Percentiles rank a stretch among this genome's conserved stretches.
Conservation (phyloP, 768 basidiomycete genomes). For the Hypholoma fasciculare region DNA sequence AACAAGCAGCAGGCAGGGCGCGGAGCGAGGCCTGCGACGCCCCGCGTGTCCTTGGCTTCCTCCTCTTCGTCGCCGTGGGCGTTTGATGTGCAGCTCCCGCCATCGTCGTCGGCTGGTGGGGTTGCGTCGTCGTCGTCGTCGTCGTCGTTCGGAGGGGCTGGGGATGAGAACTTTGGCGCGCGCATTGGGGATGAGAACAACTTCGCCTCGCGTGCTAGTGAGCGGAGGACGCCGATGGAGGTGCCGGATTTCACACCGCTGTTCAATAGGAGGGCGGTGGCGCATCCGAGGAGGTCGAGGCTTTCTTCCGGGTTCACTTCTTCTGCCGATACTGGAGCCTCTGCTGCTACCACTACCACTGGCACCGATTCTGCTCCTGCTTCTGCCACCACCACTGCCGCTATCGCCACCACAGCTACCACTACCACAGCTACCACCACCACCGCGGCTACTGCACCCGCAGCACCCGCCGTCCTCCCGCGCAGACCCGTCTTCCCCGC, state of each 20-base stretch:
- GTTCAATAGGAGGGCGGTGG: slow-evolving; percentile 30
- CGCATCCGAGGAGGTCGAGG: slow-evolving; percentile 22
- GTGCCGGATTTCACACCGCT: slow-evolving; percentile 59
- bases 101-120: slow-evolving; percentile 2
- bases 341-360: neutral
- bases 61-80: neutral
- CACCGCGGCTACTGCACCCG: neutral
- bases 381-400: neutral
- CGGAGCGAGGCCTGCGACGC: slow-evolving; percentile 57
- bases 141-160: no score
- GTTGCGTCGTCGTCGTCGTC: no score
- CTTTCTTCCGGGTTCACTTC: neutral
- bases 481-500: slow-evolving; percentile 23
- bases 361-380: no score
- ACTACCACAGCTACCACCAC: neutral
- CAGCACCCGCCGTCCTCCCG: neutral
- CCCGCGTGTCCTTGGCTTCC: slow-evolving; percentile 14
- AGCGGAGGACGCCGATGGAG: slow-evolving; percentile 21
- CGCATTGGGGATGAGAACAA: no score
- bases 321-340: neutral
- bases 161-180: no score
- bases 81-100: slow-evolving; percentile 10
- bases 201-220: neutral
- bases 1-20: slow-evolving; percentile 59
- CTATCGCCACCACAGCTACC: neutral